Conservation (phyloP, 2,329 filamentous ascomycete genomes). For the Beauveria australis region DNA sequence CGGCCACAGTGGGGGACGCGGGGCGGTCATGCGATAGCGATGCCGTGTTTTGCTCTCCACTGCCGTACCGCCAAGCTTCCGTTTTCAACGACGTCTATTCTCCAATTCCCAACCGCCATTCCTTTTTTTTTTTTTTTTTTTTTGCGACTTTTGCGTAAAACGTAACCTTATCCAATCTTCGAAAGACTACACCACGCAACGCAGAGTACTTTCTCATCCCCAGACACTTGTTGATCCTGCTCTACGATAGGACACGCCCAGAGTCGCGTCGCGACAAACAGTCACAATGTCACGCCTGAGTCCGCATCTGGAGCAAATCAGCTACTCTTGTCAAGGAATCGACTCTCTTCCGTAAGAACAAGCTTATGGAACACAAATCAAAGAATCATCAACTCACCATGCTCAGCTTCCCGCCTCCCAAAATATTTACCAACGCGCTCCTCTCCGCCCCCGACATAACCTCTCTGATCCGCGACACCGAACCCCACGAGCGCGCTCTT, state of each 20-base stretch:
- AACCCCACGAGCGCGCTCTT: constrained; percentile 85
- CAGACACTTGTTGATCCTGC: not conserved
- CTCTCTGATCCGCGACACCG: constrained; percentile 86
- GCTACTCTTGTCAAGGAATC: constrained; percentile 67
- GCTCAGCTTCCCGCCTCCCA: constrained; percentile 75
- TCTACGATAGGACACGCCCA: not conserved
- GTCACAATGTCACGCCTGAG: constrained; percentile 57
- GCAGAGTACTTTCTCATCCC: too few relatives aligned
- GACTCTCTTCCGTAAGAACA: constrained; percentile 59
- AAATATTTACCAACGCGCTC: constrained; percentile 90
- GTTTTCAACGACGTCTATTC: not conserved
- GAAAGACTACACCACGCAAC: not conserved
- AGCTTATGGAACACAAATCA: not conserved
- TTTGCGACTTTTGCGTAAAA: too few relatives aligned
- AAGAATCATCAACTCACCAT: not conserved
- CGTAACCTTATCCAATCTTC: not conserved
- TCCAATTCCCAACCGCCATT: not conserved
- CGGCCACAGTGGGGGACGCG: not conserved
- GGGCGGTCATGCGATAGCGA: not conserved
- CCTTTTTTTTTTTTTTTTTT: not conserved
- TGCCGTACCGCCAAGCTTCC: not conserved
- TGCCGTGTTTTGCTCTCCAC: constrained; percentile 1
- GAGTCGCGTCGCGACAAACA: not conserved
- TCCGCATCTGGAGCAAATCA: constrained; percentile 68
- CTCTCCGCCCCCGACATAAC: constrained; percentile 88